A percentile compares a stretch with the other conserved stretches of the same genome.
Conservation (phyloP, 768 basidiomycete genomes). For the Rossbeevera mucosa region DNA sequence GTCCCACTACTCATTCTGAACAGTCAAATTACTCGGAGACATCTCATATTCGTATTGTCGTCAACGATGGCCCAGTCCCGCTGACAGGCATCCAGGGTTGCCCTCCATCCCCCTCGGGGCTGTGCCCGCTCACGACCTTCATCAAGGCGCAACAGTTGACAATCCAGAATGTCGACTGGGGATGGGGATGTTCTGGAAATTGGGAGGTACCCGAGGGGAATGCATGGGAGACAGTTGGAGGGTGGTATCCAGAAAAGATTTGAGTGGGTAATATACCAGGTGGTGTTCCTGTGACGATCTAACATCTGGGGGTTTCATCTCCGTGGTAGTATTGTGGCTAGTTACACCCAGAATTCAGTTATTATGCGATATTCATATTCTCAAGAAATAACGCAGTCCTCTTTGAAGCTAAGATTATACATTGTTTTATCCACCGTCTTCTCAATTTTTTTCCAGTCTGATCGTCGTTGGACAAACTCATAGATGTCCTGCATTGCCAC, state of each 20-base stretch:
- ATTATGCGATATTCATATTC: background rate
- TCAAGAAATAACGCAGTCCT: constrained; percentile 67
- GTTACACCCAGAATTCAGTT: background rate
- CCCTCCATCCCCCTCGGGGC: constrained; percentile 51
- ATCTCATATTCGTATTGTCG: constrained; percentile 70
- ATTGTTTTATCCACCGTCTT: constrained; percentile 93
- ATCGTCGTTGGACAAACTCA: constrained; percentile 90
- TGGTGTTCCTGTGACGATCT: background rate
- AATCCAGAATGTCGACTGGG: constrained; percentile 66
- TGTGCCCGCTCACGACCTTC: constrained; percentile 73
- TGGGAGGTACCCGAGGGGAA: constrained; percentile 67
- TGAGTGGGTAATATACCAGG: background rate
- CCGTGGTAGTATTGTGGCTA: background rate
- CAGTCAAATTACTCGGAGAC: constrained; percentile 28
- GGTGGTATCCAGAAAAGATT: constrained; percentile 18
- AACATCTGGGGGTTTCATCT: background rate
- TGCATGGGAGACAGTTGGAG: constrained; percentile 57
- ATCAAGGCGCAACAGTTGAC: constrained; percentile 63
- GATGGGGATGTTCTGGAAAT: constrained; percentile 68
- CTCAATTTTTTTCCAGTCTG: constrained; percentile 99
- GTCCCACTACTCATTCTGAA: constrained; percentile 23
- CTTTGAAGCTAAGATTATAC: constrained; percentile 90
- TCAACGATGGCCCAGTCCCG: constrained; percentile 86
- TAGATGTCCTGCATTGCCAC: constrained; percentile 65
- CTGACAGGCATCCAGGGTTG: constrained; percentile 76